A percentile compares a stretch with the other conserved stretches of the same genome.
These are phyloP conservation scores for Oryza rufipogon DNA, from an alignment of 176 grass and related monocot species.

Conservation along the genomic window DNA sequence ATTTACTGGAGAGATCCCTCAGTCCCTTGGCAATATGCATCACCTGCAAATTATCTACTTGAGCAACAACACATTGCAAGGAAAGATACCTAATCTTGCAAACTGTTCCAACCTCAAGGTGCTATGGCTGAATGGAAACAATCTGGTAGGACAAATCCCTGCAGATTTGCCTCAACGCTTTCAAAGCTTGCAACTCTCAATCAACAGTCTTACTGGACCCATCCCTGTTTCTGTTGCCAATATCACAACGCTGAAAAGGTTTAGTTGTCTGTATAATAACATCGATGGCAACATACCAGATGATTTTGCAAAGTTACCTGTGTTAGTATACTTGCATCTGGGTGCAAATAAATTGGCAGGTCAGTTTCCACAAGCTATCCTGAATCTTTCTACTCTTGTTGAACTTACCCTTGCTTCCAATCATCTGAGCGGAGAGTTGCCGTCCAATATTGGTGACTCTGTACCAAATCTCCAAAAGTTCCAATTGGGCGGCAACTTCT, in stretches of 20 bases:
- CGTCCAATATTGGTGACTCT: no score
- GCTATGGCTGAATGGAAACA: not conserved
- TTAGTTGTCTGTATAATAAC: no score
- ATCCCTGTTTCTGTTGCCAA: slow-evolving; percentile 26
- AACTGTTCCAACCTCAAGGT: not conserved
- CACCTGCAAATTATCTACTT: not conserved
- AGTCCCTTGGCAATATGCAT: not conserved
- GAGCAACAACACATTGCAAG: not conserved
- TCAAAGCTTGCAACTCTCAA: fast-evolving
- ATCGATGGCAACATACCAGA: no score
- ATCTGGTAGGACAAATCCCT: not conserved
- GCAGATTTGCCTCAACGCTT: not conserved
- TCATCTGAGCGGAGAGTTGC: no score
- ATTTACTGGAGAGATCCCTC: slow-evolving; percentile 32
- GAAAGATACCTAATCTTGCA: not conserved
- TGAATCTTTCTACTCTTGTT: not conserved
- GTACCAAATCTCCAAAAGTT: no score
- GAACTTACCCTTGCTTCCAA: no score
- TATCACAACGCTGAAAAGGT: not conserved
- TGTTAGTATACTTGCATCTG: no score
- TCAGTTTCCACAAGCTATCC: not conserved
- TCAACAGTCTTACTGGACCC: slow-evolving; percentile 6
- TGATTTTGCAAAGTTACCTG: no score
- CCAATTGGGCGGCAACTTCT: no score
- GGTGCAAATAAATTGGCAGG: not conserved